Conservation (phyloP, 768 basidiomycete species). For the Pleurotus giganteus region DNA sequence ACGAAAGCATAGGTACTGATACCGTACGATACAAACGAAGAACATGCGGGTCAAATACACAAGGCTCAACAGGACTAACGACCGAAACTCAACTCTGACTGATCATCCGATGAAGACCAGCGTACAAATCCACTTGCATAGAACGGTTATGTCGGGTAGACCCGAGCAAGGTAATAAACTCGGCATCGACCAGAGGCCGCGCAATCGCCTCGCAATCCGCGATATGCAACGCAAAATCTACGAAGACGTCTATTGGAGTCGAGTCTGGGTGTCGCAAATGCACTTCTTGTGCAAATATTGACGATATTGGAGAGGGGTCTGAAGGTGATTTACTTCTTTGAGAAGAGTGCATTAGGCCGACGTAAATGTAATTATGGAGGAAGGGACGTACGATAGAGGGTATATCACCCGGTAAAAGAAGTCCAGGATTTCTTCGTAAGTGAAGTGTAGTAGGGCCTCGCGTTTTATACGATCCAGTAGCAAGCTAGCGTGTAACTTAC, state of each 20-base stretch:
- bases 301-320: constrained; percentile 9
- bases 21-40: too few species aligned
- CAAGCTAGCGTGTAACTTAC: too few species aligned
- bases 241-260: constrained; percentile 9
- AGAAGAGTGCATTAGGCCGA: neutral
- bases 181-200: neutral
- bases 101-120: neutral
- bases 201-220: constrained; percentile 1
- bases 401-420: constrained; percentile 15
- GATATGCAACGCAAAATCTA: constrained; percentile 11
- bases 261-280: neutral
- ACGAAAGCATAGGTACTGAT: too few species aligned
- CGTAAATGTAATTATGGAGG: neutral
- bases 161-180: neutral
- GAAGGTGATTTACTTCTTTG: neutral
- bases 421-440: too few species aligned
- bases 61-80: neutral
- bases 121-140: neutral
- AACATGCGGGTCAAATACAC: too few species aligned
- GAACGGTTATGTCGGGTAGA: neutral
- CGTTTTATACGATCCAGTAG: too few species aligned
- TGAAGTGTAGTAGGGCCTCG: too few species aligned
- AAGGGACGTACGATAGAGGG: constrained; percentile 11
- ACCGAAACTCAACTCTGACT: neutral
- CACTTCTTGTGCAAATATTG: constrained; percentile 7